A percentile compares a stretch with the other conserved stretches of the same genome.
These are phyloP conservation scores for Zizania latifolia DNA, from an alignment of 176 grass and related monocot species.

Conservation along the genomic window DNA sequence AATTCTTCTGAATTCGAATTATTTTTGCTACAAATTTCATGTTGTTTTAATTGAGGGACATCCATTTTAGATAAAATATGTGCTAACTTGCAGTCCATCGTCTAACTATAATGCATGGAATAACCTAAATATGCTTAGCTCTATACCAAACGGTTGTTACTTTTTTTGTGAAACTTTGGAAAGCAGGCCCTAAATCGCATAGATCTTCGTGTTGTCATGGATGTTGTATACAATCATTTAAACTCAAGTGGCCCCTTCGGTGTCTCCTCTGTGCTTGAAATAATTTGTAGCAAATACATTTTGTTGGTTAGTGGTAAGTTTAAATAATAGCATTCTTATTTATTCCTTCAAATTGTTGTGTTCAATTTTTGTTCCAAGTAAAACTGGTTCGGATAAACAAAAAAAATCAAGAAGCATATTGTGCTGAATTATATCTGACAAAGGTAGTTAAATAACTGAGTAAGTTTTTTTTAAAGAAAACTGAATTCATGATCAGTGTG, in stretches of 20 bases:
- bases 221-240: constrained; percentile 97
- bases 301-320: no score
- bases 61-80: background rate
- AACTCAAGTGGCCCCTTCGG: constrained; percentile 62
- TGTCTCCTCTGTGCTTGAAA: constrained; percentile 72
- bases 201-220: constrained; percentile 75
- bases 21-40: background rate
- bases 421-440: no score
- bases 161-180: constrained; percentile 29
- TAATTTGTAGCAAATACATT: no score
- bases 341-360: no score
- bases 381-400: no score
- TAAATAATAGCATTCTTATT: no score
- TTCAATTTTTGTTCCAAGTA: no score
- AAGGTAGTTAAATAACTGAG: no score
- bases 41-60: background rate
- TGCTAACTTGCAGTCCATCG: background rate
- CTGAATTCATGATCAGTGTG: no score
- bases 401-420: no score
- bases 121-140: background rate
- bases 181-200: constrained; percentile 67
- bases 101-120: background rate
- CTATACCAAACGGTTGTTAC: background rate
- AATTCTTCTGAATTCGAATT: background rate
- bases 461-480: no score